Evolutionary conservation across 768 basidiomycete genomes (phyloP).

Genomic region (Lentinula guzmanii): DNA sequence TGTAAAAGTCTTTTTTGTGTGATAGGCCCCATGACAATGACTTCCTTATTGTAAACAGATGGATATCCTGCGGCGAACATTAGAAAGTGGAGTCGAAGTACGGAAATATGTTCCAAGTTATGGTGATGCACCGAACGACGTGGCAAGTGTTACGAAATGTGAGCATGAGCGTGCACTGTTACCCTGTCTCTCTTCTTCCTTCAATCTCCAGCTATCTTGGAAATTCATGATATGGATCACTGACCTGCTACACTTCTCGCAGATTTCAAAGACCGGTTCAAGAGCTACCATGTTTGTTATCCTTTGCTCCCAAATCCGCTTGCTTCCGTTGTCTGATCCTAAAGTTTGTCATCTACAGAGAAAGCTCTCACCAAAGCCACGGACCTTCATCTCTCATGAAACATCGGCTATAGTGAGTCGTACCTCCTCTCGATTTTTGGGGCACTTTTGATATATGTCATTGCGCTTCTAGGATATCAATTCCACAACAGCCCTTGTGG

Average conservation of each 20-base stretch:
- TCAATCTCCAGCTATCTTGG: no score
- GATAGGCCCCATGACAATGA: not conserved
- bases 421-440: not conserved
- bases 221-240: not conserved
- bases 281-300: constrained; percentile 49
- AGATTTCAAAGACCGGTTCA: constrained; percentile 73
- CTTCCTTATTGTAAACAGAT: constrained; percentile 29
- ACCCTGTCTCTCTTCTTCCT: not conserved
- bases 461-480: not conserved
- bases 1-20: not conserved
- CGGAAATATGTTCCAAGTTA: constrained; percentile 59
- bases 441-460: not conserved
- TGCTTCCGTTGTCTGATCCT: not conserved
- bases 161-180: constrained; percentile 17
- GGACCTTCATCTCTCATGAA: constrained; percentile 63
- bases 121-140: constrained; percentile 51
- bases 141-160: constrained; percentile 59
- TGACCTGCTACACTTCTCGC: not conserved
- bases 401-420: constrained; percentile 63
- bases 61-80: constrained; percentile 51
- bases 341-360: constrained; percentile 27
- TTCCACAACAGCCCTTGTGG: constrained; percentile 3
- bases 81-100: constrained; percentile 51
- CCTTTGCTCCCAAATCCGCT: not conserved
- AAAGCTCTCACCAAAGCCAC: constrained; percentile 46